phyloP scores from a whole-genome alignment of 495 filamentous ascomycete genomes.

The Penicillium diatomitis region DNA sequence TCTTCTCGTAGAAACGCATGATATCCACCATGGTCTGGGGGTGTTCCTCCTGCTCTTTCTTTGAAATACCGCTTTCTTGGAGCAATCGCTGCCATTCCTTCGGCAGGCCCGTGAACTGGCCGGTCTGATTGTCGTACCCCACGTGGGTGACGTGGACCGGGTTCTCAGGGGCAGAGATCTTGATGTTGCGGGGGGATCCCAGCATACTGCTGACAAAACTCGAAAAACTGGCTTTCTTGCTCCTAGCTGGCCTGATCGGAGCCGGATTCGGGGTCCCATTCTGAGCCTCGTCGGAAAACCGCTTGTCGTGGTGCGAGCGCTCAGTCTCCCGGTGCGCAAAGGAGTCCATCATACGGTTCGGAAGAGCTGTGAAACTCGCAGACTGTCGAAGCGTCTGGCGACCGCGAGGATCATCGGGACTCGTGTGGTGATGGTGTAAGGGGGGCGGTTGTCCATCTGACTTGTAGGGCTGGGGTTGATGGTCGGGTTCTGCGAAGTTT shows the following conservation, averaged over 20 bases:
- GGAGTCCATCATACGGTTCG: slow-evolving; percentile 53
- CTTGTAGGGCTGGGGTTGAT: slow-evolving; percentile 19
- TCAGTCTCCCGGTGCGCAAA: slow-evolving; percentile 29
- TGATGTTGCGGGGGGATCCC: slow-evolving; percentile 71
- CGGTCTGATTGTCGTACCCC: slow-evolving; percentile 92
- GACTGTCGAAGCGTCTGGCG: slow-evolving; percentile 62
- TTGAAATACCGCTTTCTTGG: slow-evolving; percentile 90
- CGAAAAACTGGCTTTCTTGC: slow-evolving; percentile 89
- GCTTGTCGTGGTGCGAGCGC: slow-evolving; percentile 51
- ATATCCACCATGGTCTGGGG: slow-evolving; percentile 92
- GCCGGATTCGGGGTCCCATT: slow-evolving; percentile 28
- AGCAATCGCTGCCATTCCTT: slow-evolving; percentile 97
- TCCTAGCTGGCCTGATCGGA: slow-evolving; percentile 48
- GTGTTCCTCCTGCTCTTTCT: slow-evolving; percentile 91
- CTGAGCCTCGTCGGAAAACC: slow-evolving; percentile 78
- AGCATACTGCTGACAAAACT: slow-evolving; percentile 90
- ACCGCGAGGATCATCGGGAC: slow-evolving; percentile 49
- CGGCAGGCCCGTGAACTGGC: slow-evolving; percentile 91
- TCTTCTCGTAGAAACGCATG: slow-evolving; percentile 93
- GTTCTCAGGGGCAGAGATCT: slow-evolving; percentile 93
- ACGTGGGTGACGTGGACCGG: slow-evolving; percentile 97
- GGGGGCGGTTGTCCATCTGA: slow-evolving; percentile 27
- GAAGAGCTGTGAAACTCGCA: slow-evolving; percentile 61
- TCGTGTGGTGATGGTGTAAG: slow-evolving; percentile 47
- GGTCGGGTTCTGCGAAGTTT: slow-evolving; percentile 44